phyloP scores from a whole-genome alignment of 2,329 filamentous ascomycete species.

The Apiospora rasikravindrae region DNA sequence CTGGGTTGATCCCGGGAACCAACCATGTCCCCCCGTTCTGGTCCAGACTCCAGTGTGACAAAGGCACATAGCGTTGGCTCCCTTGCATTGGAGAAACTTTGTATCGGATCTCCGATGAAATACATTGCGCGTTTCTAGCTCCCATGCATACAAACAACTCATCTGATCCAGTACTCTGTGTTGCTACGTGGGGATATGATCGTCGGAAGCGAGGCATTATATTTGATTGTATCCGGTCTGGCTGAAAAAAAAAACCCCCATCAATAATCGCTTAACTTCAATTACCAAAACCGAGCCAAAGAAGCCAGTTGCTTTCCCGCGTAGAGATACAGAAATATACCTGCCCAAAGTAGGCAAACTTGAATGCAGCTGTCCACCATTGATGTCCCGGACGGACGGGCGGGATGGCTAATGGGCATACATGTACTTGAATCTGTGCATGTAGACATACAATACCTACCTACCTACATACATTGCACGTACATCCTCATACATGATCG shows the following conservation, averaged over 20 bases:
- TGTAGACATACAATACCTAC: not conserved
- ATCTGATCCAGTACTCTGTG: not conserved
- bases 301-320: not conserved
- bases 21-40: not conserved
- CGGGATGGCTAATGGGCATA: not conserved
- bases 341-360: not conserved
- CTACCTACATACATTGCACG: not conserved
- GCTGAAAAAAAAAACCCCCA: not conserved
- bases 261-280: not conserved
- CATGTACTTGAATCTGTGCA: not conserved
- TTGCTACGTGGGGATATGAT: not conserved
- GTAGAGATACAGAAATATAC: not conserved
- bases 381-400: not conserved
- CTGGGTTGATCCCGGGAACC: not conserved
- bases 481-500: not conserved
- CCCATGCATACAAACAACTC: not conserved
- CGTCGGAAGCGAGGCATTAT: not conserved
- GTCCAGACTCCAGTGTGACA: not conserved
- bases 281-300: no score
- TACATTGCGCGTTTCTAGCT: not conserved
- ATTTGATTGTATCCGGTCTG: not conserved
- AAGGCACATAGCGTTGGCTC: not conserved
- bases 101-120: slow-evolving; percentile 3
- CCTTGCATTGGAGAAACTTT: not conserved
- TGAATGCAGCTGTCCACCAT: not conserved